Evolutionary conservation across 805 yeast genomes (phyloP).

Genomic region (Wickerhamiella sorbophila): DNA sequence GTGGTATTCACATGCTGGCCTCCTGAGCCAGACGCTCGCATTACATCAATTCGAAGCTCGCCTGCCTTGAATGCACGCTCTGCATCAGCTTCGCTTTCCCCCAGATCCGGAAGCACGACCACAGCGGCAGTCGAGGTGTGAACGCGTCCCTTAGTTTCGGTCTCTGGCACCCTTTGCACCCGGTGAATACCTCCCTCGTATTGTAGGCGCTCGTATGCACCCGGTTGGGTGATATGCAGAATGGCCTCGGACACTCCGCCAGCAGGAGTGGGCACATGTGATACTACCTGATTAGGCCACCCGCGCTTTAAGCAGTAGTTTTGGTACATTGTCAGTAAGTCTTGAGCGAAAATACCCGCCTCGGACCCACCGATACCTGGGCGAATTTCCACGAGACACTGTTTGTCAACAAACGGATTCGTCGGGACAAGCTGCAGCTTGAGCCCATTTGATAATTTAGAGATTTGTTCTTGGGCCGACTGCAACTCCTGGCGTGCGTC

Average conservation of each 20-base stretch:
- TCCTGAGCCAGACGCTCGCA: constrained; percentile 95
- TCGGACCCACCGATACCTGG: constrained; percentile 97
- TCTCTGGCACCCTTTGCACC: constrained; percentile 85
- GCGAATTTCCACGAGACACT: constrained; percentile 70
- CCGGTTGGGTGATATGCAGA: constrained; percentile 55
- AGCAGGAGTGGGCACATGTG: constrained; percentile 39
- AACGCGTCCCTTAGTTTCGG: constrained; percentile 85
- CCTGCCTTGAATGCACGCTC: constrained; percentile 70
- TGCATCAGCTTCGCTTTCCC: constrained; percentile 34
- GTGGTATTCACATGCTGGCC: constrained; percentile 98
- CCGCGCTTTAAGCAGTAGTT: constrained; percentile 47
- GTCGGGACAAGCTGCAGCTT: constrained; percentile 50
- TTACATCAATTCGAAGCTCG: constrained; percentile 87
- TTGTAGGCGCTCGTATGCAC: constrained; percentile 57
- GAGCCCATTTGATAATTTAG: constrained; percentile 34
- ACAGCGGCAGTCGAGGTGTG: constrained; percentile 97
- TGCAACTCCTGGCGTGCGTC: constrained; percentile 54
- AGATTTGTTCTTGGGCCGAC: constrained; percentile 32
- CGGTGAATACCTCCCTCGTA: constrained; percentile 93
- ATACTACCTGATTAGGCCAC: constrained; percentile 55
- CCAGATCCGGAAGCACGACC: constrained; percentile 61
- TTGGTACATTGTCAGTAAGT: constrained; percentile 67
- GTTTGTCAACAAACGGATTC: constrained; percentile 57
- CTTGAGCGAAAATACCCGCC: constrained; percentile 74
- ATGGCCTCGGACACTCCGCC: constrained; percentile 65